Evolutionary conservation across 148 eudicot species (phyloP).

Genomic region (Gaultheria prostrata): DNA sequence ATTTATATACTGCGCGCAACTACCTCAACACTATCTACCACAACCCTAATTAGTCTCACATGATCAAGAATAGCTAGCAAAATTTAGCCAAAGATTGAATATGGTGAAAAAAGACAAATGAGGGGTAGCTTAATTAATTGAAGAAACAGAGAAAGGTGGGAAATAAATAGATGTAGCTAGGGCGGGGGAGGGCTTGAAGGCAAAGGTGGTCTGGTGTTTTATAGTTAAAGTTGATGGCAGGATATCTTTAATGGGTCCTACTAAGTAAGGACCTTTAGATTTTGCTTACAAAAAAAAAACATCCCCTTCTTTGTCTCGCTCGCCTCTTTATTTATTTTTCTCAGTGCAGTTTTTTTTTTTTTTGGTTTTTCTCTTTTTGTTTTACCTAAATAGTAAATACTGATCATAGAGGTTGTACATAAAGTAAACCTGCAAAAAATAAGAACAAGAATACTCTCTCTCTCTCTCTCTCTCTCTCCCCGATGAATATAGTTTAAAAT

Average conservation of each 20-base stretch:
- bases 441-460: not conserved
- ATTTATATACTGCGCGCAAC: slow-evolving; percentile 19
- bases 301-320: slow-evolving; percentile 9
- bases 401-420: too few relatives aligned
- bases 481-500: not conserved
- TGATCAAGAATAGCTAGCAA: not conserved
- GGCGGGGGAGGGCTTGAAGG: slow-evolving; percentile 7
- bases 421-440: not conserved
- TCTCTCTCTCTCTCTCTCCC: too few relatives aligned
- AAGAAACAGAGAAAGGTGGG: slow-evolving; percentile 3
- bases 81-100: not conserved
- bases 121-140: not conserved
- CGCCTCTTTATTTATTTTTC: not conserved
- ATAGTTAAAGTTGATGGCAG: slow-evolving; percentile 21
- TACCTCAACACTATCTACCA: not conserved
- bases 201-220: slow-evolving; percentile 11
- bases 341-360: not conserved
- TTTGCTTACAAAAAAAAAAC: slow-evolving; percentile 17
- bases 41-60: not conserved
- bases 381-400: too few relatives aligned
- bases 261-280: slow-evolving; percentile 24
- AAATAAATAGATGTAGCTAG: not conserved
- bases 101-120: not conserved
- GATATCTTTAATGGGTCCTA: slow-evolving; percentile 33
- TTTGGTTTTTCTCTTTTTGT: not conserved